Percentiles rank a stretch among this genome's conserved stretches.
Evolutionary conservation across 345 rosid species (phyloP).

Genomic region (Geranium brycei): DNA sequence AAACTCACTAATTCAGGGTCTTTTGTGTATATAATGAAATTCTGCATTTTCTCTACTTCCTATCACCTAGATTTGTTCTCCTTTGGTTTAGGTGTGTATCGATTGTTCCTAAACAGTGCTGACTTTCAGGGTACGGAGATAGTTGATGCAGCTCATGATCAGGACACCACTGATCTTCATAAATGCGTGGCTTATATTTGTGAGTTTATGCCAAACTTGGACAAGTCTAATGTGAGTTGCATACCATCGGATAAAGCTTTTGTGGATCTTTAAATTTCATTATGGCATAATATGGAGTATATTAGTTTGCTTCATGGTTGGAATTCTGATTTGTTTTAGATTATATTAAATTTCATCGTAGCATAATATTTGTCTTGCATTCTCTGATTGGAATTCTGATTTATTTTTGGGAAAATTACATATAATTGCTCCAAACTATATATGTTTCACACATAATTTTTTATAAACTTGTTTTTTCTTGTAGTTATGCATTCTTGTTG

Average conservation of each 20-base stretch:
- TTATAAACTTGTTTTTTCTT: neutral
- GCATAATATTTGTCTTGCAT: too few species aligned
- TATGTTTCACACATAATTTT: neutral
- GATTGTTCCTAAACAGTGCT: neutral
- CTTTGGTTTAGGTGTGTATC: neutral
- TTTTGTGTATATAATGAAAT: too few species aligned
- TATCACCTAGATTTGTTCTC: neutral
- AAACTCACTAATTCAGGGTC: too few species aligned
- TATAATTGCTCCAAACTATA: neutral
- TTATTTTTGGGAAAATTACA: neutral
- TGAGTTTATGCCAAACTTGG: constrained; percentile 30
- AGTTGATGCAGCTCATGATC: constrained; percentile 71
- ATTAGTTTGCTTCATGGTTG: too few species aligned
- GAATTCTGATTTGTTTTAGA: neutral
- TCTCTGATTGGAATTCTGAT: neutral
- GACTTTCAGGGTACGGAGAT: constrained; percentile 64
- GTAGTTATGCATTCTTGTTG: constrained; percentile 77
- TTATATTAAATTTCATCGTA: too few species aligned
- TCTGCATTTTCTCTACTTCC: too few species aligned
- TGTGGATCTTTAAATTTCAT: neutral
- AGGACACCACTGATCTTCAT: constrained; percentile 91
- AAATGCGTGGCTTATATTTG: constrained; percentile 55
- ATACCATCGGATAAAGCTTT: neutral
- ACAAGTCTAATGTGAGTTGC: constrained; percentile 41
- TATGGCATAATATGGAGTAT: neutral